phyloP scores from a whole-genome alignment of 2,329 filamentous ascomycete genomes.

The Chaetothyriales sp. region DNA sequence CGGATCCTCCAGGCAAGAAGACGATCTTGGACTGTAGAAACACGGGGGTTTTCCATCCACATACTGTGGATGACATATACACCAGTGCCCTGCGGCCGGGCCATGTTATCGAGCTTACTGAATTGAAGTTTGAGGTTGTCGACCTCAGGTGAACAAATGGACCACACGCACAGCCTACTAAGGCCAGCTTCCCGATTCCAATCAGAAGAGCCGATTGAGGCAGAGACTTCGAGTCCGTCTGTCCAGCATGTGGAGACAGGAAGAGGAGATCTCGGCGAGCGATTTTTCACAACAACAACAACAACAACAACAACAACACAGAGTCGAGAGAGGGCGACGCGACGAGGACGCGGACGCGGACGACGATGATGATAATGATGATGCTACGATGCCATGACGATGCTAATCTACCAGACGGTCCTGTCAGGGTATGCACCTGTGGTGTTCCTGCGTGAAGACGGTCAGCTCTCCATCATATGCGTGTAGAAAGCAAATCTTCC shows the following conservation, averaged over 20 bases:
- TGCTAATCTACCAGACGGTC: not conserved
- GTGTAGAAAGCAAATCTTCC: not conserved
- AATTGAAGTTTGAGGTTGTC: slow-evolving; percentile 51
- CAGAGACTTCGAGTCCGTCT: not conserved
- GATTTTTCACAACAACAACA: no score
- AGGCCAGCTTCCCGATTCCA: not conserved
- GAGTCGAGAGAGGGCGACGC: not conserved
- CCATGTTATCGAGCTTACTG: slow-evolving; percentile 54
- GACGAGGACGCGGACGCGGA: no score
- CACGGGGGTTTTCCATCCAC: slow-evolving; percentile 70
- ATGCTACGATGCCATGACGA: not conserved
- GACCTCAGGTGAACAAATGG: slow-evolving; percentile 35
- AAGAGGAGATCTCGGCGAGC: not conserved
- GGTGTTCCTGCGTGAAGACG: not conserved
- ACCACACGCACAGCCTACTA: not conserved
- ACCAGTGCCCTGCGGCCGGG: slow-evolving; percentile 56
- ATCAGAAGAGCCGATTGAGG: not conserved
- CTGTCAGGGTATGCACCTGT: no score
- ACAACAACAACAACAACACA: not conserved
- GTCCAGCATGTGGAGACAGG: not conserved
- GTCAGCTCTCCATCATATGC: not conserved
- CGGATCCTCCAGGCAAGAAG: slow-evolving; percentile 77
- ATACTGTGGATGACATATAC: slow-evolving; percentile 57
- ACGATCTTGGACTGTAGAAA: slow-evolving; percentile 69
- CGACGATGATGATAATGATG: no score